Conservation (phyloP, 164 flowering plant species). For the Stephania japonica region DNA sequence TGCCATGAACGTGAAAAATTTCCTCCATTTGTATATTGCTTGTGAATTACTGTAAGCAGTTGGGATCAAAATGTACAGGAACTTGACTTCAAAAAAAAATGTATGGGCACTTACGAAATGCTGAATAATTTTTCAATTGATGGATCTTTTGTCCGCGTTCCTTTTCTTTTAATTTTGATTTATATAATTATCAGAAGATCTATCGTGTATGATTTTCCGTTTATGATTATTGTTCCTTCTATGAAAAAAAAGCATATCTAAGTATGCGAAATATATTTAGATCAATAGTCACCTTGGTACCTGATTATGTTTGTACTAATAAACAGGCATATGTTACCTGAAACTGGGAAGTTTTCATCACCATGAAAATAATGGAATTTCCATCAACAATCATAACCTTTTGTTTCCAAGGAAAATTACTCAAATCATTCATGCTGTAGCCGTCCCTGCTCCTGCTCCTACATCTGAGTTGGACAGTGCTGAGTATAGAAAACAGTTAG, state of each 20-base stretch:
- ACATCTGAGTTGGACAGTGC: constrained; percentile 35
- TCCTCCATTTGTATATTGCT: too few species aligned
- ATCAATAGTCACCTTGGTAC: not conserved
- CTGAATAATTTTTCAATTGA: too few species aligned
- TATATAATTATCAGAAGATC: too few species aligned
- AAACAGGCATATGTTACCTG: constrained; percentile 39
- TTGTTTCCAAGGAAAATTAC: constrained; percentile 24
- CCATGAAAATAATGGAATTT: constrained; percentile 7
- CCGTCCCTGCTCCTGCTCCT: constrained; percentile 45
- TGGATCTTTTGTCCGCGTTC: not conserved
- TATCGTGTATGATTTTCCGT: not conserved
- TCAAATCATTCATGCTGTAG: constrained; percentile 40
- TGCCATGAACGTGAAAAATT: too few species aligned
- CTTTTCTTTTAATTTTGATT: not conserved
- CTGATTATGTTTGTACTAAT: constrained; percentile 9
- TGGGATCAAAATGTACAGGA: too few species aligned
- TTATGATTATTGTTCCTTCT: not conserved
- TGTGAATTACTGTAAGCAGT: too few species aligned
- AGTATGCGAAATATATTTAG: not conserved
- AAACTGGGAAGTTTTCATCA: constrained; percentile 29
- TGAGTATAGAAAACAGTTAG: constrained; percentile 49
- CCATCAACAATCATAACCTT: constrained; percentile 13
- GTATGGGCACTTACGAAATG: too few species aligned
- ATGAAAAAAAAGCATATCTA: not conserved
- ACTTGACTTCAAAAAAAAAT: too few species aligned